Evolutionary conservation across 2,329 filamentous ascomycete genomes (phyloP).

Genomic region (Aspergillus texensis): DNA sequence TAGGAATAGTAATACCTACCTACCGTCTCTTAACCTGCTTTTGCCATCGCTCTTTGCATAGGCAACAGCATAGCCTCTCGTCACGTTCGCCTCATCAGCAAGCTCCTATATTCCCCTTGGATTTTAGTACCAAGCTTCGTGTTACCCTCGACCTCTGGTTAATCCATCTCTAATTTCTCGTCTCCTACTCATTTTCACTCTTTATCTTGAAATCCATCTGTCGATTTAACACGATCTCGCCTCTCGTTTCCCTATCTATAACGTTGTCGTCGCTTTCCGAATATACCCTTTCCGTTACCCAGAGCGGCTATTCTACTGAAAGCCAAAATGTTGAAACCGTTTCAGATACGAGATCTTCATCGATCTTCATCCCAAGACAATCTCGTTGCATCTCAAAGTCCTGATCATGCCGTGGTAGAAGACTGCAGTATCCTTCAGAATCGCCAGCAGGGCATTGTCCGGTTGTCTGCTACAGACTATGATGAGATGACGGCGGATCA

Average conservation of each 20-base stretch:
- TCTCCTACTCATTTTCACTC: not conserved
- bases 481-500: conserved; percentile 44
- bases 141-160: not conserved
- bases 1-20: not conserved
- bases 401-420: not conserved
- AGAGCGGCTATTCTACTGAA: conserved; percentile 2
- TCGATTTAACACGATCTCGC: not conserved
- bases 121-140: not conserved
- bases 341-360: conserved; percentile 43
- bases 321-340: conserved; percentile 43
- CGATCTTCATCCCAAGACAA: conserved; percentile 20
- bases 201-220: not conserved
- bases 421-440: not conserved
- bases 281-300: not conserved
- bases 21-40: not conserved
- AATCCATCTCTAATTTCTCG: not conserved
- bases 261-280: not conserved
- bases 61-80: conserved; percentile 10
- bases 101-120: not conserved
- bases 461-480: conserved; percentile 46
- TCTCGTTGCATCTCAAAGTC: not conserved
- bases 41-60: conserved; percentile 2
- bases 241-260: not conserved
- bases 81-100: not conserved
- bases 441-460: conserved; percentile 37